Evolutionary conservation across 345 rosid genomes (phyloP), one percentile per base, ranked within the genome.

Genomic region (Lumnitzera racemosa): DNA sequence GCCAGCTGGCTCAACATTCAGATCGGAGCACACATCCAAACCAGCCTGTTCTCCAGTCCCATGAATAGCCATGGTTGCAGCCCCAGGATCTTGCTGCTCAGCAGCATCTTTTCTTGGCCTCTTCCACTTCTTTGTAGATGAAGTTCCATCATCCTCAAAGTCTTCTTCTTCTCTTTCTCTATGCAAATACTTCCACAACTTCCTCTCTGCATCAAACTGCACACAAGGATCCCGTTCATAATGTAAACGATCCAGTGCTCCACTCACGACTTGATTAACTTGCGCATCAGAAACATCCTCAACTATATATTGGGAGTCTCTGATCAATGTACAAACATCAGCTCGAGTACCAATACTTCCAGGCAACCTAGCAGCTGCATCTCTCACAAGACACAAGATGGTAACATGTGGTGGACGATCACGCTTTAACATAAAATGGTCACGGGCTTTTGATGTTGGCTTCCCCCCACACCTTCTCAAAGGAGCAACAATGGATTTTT

Each of bases 401-500:
- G 99, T 95, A 67, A 95, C 99, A 80, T 95, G 97, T 13, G 99
- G 97, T 14, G 99, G 99, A 3, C 99, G 86, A 76, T 95, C 97
- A 17, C 96, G 97, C 79, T 90, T 90, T 80, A 95, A 80, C 99
- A 95, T 95, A 69, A 90, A 95, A 80, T 95, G 99, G 61, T 95
- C 99, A 48, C 99, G 84, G 54, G 99, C 96, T 78, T 95, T 95
- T 52, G 99, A 90, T 70, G 99, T 95, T 66, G 99, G 99, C 83
- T 95, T 95, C 54, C 99, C 99, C 17, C 99, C 97, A 53, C 97
- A 85, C 77, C 99, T 90, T 81, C 97, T 88, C 77, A 95, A 72
- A 36, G 99, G 99, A 62, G 99, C 97, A 73, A 95, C 99, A 59
- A 90, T 76, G 13, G 99, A 88, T 62, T 90, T 95, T 68, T 75